Conservation (phyloP, 306 rosid genomes). For the Begonia loranthoides region DNA sequence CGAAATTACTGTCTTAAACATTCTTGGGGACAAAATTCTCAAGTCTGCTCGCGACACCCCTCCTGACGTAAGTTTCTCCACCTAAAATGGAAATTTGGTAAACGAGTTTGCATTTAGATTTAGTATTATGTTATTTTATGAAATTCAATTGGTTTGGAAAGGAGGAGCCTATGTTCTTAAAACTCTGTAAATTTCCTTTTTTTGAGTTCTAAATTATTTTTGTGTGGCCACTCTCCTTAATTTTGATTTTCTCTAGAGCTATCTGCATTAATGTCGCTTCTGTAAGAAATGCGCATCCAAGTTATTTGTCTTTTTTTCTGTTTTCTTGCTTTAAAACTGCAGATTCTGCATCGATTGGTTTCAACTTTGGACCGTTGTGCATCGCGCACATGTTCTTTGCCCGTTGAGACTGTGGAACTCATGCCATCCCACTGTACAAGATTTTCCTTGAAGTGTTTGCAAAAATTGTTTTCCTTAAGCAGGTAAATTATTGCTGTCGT, state of each 20-base stretch:
- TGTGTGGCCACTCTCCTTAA: too few relatives aligned
- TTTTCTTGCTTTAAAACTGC: slow-evolving; percentile 11
- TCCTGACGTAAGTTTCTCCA: slow-evolving; percentile 44
- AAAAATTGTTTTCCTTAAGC: slow-evolving; percentile 87
- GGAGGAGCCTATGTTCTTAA: not conserved
- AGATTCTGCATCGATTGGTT: slow-evolving; percentile 70
- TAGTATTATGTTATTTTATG: not conserved
- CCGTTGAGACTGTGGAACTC: slow-evolving; percentile 86
- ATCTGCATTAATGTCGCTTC: too few relatives aligned
- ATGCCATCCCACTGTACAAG: slow-evolving; percentile 90
- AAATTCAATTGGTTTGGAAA: too few relatives aligned
- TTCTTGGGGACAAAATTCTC: slow-evolving; percentile 77
- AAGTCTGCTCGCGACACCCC: slow-evolving; percentile 71
- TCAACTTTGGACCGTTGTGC: slow-evolving; percentile 94
- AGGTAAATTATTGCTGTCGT: slow-evolving; percentile 31
- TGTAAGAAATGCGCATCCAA: too few relatives aligned
- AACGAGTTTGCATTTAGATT: not conserved
- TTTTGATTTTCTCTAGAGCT: too few relatives aligned
- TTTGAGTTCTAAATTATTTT: not conserved
- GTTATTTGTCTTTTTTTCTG: not conserved
- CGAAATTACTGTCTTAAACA: slow-evolving; percentile 58
- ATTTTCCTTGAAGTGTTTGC: slow-evolving; percentile 85
- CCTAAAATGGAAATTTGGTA: slow-evolving; percentile 1
- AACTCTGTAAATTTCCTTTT: not conserved
- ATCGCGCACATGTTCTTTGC: slow-evolving; percentile 82